These are phyloP conservation scores for Pseudonitzschia delicatissima DNA, from an alignment of 108 stramenopile species.

Conservation along the genomic window DNA sequence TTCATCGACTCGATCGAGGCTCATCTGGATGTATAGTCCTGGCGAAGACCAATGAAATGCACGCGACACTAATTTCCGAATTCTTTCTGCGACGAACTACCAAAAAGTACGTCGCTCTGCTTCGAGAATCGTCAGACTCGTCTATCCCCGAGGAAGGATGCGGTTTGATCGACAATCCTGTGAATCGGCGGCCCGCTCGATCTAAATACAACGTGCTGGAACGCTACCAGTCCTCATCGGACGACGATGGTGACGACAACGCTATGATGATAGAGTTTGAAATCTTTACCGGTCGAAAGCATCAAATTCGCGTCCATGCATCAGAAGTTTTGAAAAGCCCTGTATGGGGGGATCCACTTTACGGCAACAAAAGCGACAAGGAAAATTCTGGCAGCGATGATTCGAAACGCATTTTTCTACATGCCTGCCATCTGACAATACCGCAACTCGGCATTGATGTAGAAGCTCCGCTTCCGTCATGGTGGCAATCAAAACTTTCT, in stretches of 20 bases:
- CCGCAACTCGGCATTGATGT: slow-evolving; percentile 43
- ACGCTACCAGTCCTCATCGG: slow-evolving; percentile 1
- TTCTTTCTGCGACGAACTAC: slow-evolving; percentile 57
- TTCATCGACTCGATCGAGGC: slow-evolving; percentile 81
- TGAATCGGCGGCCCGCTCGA: slow-evolving; percentile 48
- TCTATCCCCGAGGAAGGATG: slow-evolving; percentile 12
- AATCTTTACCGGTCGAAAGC: slow-evolving; percentile 71
- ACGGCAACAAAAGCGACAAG: slow-evolving; percentile 9
- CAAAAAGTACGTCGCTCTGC: slow-evolving; percentile 63
- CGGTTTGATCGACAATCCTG: slow-evolving; percentile 32
- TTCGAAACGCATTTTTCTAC: slow-evolving; percentile 49
- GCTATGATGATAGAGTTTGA: slow-evolving; percentile 49
- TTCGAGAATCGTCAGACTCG: slow-evolving; percentile 16
- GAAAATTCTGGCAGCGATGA: slow-evolving; percentile 10
- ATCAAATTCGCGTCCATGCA: slow-evolving; percentile 78
- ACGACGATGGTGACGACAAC: not conserved
- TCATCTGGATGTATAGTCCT: slow-evolving; percentile 65
- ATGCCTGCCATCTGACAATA: slow-evolving; percentile 47
- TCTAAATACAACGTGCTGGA: slow-evolving; percentile 42
- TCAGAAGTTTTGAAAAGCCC: slow-evolving; percentile 51
- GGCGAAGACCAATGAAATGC: slow-evolving; percentile 66
- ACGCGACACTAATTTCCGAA: slow-evolving; percentile 55
- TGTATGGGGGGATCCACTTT: slow-evolving; percentile 49
- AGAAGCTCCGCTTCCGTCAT: slow-evolving; percentile 48
- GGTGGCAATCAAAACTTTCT: slow-evolving; percentile 40